Percentiles rank a stretch among this genome's conserved stretches.
These are phyloP conservation scores for Emergomyces africanus DNA, from an alignment of 2,329 filamentous ascomycete species.

Conservation along the genomic window DNA sequence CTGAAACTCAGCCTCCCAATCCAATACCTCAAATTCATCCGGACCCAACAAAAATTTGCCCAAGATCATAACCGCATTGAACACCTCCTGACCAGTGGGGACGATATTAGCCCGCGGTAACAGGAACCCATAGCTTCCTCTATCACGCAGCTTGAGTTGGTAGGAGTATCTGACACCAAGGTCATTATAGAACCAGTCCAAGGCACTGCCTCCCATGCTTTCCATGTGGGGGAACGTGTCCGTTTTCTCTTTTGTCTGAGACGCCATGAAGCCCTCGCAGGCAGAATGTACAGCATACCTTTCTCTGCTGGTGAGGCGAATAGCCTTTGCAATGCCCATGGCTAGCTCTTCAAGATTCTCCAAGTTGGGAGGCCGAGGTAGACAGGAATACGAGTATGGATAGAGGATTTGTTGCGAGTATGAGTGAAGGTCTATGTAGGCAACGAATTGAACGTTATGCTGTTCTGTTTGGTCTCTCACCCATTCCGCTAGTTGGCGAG, in stretches of 20 bases:
- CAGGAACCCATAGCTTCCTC: constrained; percentile 86
- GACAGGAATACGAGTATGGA: constrained; percentile 80
- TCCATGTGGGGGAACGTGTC: constrained; percentile 47
- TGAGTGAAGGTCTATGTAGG: constrained; percentile 79
- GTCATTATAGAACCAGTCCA: constrained; percentile 94
- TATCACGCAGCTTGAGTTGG: constrained; percentile 86
- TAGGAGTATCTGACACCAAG: constrained; percentile 72
- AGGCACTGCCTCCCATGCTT: constrained; percentile 66
- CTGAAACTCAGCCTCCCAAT: constrained; percentile 9
- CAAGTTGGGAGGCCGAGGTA: constrained; percentile 62
- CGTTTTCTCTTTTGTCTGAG: constrained; percentile 16
- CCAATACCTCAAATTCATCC: not conserved
- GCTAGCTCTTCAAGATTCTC: constrained; percentile 90
- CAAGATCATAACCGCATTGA: constrained; percentile 71
- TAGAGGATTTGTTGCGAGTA: constrained; percentile 94
- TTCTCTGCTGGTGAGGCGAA: constrained; percentile 66
- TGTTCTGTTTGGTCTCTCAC: constrained; percentile 61
- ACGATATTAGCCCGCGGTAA: constrained; percentile 77
- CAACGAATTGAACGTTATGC: constrained; percentile 64
- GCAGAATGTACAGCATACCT: constrained; percentile 68
- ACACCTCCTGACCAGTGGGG: constrained; percentile 77
- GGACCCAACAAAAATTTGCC: constrained; percentile 47
- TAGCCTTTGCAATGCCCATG: constrained; percentile 76
- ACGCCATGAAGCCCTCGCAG: constrained; percentile 62
- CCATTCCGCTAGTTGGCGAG: constrained; percentile 65